phyloP scores from a whole-genome alignment of 495 filamentous ascomycete species.

The Pyrenula aspistea region DNA sequence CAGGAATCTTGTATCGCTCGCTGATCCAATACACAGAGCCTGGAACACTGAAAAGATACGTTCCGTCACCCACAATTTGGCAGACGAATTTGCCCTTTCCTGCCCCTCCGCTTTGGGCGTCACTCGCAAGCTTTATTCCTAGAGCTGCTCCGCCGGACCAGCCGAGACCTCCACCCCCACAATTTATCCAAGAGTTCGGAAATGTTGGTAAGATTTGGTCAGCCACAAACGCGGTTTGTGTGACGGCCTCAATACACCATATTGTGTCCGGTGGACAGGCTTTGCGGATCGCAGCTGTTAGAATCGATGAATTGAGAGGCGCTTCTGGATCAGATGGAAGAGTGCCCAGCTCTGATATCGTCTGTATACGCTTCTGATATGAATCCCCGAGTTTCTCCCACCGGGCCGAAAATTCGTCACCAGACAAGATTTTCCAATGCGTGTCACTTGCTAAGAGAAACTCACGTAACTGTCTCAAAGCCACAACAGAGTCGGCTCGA shows the following conservation, averaged over 20 bases:
- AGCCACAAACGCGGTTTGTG: constrained; percentile 63
- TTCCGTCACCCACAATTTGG: constrained; percentile 88
- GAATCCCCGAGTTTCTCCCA: constrained; percentile 45
- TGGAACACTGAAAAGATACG: constrained; percentile 80
- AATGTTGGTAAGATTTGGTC: constrained; percentile 67
- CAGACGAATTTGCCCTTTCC: constrained; percentile 76
- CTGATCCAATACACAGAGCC: constrained; percentile 90
- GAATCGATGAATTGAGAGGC: constrained; percentile 57
- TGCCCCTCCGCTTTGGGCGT: constrained; percentile 40
- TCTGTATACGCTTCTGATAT: constrained; percentile 47
- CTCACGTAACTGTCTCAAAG: constrained; percentile 59
- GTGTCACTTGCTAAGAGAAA: constrained; percentile 35
- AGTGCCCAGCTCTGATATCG: constrained; percentile 42
- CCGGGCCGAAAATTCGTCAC: constrained; percentile 30
- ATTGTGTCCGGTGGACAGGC: constrained; percentile 66
- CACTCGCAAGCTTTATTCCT: constrained; percentile 78
- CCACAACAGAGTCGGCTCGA: constrained; percentile 58
- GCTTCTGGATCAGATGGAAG: constrained; percentile 43
- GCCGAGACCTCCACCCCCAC: constrained; percentile 83
- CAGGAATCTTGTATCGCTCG: constrained; percentile 72
- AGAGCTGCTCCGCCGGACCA: constrained; percentile 89
- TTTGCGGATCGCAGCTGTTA: constrained; percentile 51
- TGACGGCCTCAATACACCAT: constrained; percentile 82
- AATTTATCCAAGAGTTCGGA: constrained; percentile 84
- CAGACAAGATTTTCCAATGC: constrained; percentile 30